phyloP scores from a whole-genome alignment of 1,284 basidiomycete species.

The Fomes fomentarius region DNA sequence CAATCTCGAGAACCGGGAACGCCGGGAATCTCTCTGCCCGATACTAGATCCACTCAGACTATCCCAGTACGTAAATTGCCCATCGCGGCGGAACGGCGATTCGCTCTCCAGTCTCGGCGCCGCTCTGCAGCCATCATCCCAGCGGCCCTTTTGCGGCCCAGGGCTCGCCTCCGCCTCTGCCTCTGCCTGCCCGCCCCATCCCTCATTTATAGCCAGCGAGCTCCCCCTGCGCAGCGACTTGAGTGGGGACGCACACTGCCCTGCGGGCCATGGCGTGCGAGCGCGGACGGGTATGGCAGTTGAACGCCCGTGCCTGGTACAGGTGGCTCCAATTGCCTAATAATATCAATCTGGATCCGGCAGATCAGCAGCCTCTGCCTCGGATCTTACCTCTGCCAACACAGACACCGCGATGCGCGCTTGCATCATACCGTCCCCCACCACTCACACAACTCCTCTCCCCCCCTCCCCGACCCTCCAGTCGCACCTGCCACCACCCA shows the following conservation, averaged over 20 bases:
- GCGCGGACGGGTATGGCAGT: slow-evolving; percentile 19
- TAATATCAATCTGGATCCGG: slow-evolving; percentile 28
- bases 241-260: slow-evolving; percentile 6
- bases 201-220: no score
- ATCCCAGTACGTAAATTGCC: slow-evolving; percentile 30
- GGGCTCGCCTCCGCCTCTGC: neutral
- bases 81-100: slow-evolving; percentile 33
- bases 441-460: neutral
- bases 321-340: slow-evolving; percentile 17
- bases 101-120: slow-evolving; percentile 33
- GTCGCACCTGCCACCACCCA: neutral
- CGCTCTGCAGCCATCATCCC: slow-evolving; percentile 23
- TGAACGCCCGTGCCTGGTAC: slow-evolving; percentile 26
- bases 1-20: slow-evolving; percentile 34
- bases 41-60: slow-evolving; percentile 30
- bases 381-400: slow-evolving; percentile 23
- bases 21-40: slow-evolving; percentile 35
- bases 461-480: neutral
- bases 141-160: slow-evolving; percentile 6
- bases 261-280: neutral
- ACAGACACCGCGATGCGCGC: neutral
- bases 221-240: no score
- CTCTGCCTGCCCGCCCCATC: neutral
- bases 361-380: slow-evolving; percentile 26
- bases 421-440: slow-evolving; percentile 7